phyloP scores from a whole-genome alignment of 257 asterid species.

The Fraxinus americana region DNA sequence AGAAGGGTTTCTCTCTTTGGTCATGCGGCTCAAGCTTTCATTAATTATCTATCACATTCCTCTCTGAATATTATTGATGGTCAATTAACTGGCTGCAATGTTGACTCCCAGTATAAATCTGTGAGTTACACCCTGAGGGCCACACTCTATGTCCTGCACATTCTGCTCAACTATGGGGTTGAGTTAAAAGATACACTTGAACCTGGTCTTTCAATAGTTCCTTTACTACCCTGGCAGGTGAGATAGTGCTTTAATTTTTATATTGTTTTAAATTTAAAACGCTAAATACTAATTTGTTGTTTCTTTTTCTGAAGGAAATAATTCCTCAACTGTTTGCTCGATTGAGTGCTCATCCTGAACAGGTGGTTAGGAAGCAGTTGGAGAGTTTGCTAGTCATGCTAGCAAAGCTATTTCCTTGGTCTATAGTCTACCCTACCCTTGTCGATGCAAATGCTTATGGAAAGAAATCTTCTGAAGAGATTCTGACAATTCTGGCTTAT shows the following conservation, averaged over 20 bases:
- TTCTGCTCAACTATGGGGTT: conserved; percentile 89
- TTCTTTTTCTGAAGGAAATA: conserved; percentile 70
- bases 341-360: conserved; percentile 90
- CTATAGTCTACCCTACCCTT: conserved; percentile 90
- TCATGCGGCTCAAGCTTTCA: conserved; percentile 87
- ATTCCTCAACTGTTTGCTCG: conserved; percentile 95
- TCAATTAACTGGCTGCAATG: conserved; percentile 53
- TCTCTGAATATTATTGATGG: conserved; percentile 67
- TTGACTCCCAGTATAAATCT: conserved; percentile 56
- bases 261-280: conserved; percentile 25
- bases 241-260: conserved; percentile 26
- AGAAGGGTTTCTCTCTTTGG: conserved; percentile 91
- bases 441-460: conserved; percentile 88
- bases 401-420: conserved; percentile 92
- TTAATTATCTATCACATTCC: conserved; percentile 78
- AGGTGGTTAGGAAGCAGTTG: conserved; percentile 81
- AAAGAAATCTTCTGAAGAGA: conserved; percentile 89
- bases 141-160: conserved; percentile 72
- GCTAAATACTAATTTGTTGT: conserved; percentile 38
- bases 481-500: conserved; percentile 77
- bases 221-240: conserved; percentile 99
- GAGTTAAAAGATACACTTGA: conserved; percentile 82
- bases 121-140: conserved; percentile 81
- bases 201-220: conserved; percentile 80
- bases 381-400: conserved; percentile 81